phyloP scores from a whole-genome alignment of 192 early-diverging fungal genomes.

The Pecoramyces ruminantium region DNA sequence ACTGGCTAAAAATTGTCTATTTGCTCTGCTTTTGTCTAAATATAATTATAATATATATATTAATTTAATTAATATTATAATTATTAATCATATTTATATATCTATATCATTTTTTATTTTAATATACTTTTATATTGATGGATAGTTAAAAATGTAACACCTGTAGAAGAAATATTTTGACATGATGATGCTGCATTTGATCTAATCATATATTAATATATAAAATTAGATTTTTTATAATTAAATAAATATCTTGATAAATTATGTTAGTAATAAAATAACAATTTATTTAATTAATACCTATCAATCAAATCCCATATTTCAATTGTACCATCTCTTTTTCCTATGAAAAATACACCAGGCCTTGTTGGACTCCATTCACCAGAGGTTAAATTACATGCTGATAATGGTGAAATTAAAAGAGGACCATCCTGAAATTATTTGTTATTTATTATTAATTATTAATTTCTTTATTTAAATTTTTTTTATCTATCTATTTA shows the following conservation, averaged over 20 bases:
- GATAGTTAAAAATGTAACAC: constrained; percentile 24
- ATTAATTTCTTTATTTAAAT: background rate
- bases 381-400: constrained; percentile 21
- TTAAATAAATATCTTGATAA: background rate
- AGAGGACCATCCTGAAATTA: constrained; percentile 24
- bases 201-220: constrained; percentile 1
- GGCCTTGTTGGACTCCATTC: constrained; percentile 43
- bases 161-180: constrained; percentile 27
- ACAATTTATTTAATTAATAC: background rate
- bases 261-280: background rate
- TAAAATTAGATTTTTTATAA: background rate
- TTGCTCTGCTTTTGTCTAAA: constrained; percentile 7
- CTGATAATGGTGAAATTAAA: constrained; percentile 16
- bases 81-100: no score
- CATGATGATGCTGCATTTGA: constrained; percentile 26
- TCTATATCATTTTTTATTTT: no score
- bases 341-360: constrained; percentile 41
- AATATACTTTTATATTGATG: constrained; percentile 21
- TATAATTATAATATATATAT: no score
- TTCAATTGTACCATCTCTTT: constrained; percentile 35
- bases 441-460: background rate
- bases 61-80: no score
- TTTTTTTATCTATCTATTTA: background rate
- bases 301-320: constrained; percentile 44
- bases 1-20: constrained; percentile 33